phyloP scores from a whole-genome alignment of 169 alveolate species.

The Cryptosporidium tyzzeri region DNA sequence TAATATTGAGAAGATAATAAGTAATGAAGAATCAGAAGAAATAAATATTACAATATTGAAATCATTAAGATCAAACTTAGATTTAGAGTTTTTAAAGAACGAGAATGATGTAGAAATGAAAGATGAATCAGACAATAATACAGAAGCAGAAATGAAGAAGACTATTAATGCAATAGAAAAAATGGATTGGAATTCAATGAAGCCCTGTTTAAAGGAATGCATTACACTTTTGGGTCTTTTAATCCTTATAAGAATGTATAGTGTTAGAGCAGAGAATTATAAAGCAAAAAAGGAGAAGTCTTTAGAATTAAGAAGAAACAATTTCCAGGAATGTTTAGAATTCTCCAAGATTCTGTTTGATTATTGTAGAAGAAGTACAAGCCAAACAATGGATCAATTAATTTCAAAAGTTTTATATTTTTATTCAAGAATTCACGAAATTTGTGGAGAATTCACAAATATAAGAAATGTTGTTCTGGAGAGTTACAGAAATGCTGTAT shows the following conservation, averaged over 20 bases:
- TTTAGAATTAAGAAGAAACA: constrained; percentile 1
- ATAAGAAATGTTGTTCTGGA: constrained; percentile 82
- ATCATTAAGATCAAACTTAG: background rate
- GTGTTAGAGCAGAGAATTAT: constrained; percentile 56
- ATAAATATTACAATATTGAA: background rate
- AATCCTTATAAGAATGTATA: constrained; percentile 65
- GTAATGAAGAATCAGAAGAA: background rate
- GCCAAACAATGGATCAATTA: constrained; percentile 85
- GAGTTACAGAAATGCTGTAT: constrained; percentile 88
- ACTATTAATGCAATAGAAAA: constrained; percentile 1
- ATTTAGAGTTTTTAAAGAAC: background rate
- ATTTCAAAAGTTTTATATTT: constrained; percentile 85
- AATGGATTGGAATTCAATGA: constrained; percentile 75
- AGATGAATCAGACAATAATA: background rate
- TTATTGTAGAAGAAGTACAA: constrained; percentile 60
- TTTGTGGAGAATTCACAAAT: constrained; percentile 84
- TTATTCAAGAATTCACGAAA: constrained; percentile 88
- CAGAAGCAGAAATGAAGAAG: background rate
- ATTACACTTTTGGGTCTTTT: constrained; percentile 79
- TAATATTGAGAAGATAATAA: background rate
- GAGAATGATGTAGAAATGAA: constrained; percentile 37
- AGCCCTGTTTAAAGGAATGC: constrained; percentile 42
- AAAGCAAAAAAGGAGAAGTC: constrained; percentile 13
- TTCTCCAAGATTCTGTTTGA: constrained; percentile 17
- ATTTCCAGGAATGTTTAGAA: constrained; percentile 17